Conservation (phyloP, 2,329 filamentous ascomycete genomes). For the Rhinocladiella mackenziei region DNA sequence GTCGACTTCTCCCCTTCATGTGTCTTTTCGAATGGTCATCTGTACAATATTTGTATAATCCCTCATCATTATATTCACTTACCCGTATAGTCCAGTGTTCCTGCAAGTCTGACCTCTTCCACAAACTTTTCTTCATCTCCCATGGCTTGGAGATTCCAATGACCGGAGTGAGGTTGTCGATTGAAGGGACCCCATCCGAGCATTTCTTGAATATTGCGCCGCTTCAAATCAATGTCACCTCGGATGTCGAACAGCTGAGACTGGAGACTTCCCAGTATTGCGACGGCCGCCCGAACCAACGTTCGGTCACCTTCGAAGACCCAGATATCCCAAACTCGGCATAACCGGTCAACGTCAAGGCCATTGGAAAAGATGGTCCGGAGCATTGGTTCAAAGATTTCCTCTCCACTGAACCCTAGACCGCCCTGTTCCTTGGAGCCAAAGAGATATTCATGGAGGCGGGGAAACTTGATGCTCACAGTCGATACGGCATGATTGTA, state of each 20-base stretch:
- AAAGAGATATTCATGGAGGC: constrained; percentile 52
- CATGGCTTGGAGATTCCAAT: constrained; percentile 40
- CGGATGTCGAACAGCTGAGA: constrained; percentile 41
- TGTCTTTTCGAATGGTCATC: constrained; percentile 2
- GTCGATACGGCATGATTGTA: constrained; percentile 55
- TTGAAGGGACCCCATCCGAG: constrained; percentile 35
- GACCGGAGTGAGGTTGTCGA: constrained; percentile 38
- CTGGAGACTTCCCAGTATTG: constrained; percentile 43
- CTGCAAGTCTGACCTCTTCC: constrained; percentile 41
- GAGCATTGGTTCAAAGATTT: constrained; percentile 53
- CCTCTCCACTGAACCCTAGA: constrained; percentile 34
- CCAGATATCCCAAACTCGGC: constrained; percentile 59
- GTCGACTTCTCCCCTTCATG: neutral
- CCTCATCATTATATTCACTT: constrained; percentile 17
- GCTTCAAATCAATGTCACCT: constrained; percentile 36
- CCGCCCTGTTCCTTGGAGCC: constrained; percentile 30
- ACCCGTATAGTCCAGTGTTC: constrained; percentile 36
- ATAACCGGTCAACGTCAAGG: constrained; percentile 51
- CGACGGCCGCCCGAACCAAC: constrained; percentile 44
- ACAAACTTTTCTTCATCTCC: constrained; percentile 43
- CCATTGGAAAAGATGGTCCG: constrained; percentile 51
- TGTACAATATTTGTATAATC: constrained; percentile 12
- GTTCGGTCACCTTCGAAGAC: constrained; percentile 57
- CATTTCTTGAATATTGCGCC: constrained; percentile 30
- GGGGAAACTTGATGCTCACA: constrained; percentile 56